Base-by-base conservation (phyloP, 768 basidiomycete species). In the Cystofilobasidium bisporidii region DNA sequence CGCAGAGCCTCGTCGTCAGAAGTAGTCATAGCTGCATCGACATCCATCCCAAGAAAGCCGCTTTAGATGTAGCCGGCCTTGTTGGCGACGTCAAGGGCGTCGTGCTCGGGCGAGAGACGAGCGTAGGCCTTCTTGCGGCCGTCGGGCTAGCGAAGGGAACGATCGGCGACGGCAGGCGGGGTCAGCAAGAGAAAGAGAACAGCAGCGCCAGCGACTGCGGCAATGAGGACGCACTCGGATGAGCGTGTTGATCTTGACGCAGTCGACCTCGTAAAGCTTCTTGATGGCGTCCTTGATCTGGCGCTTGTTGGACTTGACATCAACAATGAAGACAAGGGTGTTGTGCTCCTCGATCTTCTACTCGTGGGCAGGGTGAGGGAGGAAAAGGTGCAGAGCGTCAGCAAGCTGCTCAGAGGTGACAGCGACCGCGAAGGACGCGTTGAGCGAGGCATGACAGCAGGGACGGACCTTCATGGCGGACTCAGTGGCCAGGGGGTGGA, bases 331-430 rank as follows among this genome's bases (percentile, higher is more conserved):
- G 69, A 99, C 96, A 67, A 98, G 85, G 38, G 96, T 99, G 81
- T 99, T 98, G 83, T 97, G 87, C 79, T 97, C 94, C 83, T 99
- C 94, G 67, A 99, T 99, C 85, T 99, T 96, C 85, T 97, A 94
- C 63, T 64, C 63, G 22, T 3, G 18, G 22, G 30, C 22, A 53
- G 33, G 55, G 28, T 36, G 12, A 36, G 36, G 12, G 36, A 18
- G 55, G 30, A 17, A 33, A 22, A 33, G 36, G 14, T 26, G 36
- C 33, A 59, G n/a, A 33, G 22, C 30, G 30, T 33, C 8, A 24
- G 20, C 28, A 33, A 26, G 53, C 26, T 22, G 53, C 20, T 57
- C 2, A 3, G 26, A 22, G 10, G 11, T 33, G 15, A 38, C 48
- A n/a, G 15, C 48, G 56, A 50, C 24, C n/a, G n/a, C n/a, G n/a